Conservation (phyloP, 257 asterid species). For the Cinchona pubescens region DNA sequence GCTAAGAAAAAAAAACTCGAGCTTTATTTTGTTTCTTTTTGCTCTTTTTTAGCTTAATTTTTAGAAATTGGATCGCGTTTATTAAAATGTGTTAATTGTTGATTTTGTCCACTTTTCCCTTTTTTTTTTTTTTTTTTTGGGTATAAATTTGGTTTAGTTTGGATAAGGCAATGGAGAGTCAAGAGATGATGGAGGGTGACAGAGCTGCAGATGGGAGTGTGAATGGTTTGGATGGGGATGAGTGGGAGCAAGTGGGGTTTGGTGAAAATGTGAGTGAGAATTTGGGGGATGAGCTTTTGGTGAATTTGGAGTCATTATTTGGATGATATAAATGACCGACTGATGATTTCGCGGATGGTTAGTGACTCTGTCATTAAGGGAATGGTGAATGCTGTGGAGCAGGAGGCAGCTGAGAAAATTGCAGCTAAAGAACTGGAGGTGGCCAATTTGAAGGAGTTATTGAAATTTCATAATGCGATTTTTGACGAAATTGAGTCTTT, state of each 20-base stretch:
- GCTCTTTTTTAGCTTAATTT: neutral
- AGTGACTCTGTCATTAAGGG: slow-evolving; percentile 80
- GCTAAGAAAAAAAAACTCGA: neutral
- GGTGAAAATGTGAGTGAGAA: slow-evolving; percentile 37
- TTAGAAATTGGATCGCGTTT: neutral
- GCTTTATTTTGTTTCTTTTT: neutral
- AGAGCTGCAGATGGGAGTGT: slow-evolving; percentile 21
- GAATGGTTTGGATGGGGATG: slow-evolving; percentile 22
- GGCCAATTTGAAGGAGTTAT: slow-evolving; percentile 37
- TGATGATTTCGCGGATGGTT: slow-evolving; percentile 73
- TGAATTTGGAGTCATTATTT: slow-evolving; percentile 58
- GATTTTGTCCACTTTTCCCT: neutral
- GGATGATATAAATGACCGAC: slow-evolving; percentile 59
- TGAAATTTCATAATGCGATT: slow-evolving; percentile 27
- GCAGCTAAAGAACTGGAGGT: slow-evolving; percentile 66
- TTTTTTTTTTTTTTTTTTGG: neutral
- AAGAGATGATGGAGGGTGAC: slow-evolving; percentile 22
- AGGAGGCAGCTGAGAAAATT: slow-evolving; percentile 62
- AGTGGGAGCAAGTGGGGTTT: slow-evolving; percentile 14
- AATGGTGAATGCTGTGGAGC: slow-evolving; percentile 81
- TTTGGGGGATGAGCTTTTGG: slow-evolving; percentile 65
- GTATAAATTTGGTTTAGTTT: slow-evolving; percentile 10
- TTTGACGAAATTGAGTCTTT: slow-evolving; percentile 20
- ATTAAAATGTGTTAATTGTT: neutral
- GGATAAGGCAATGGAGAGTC: slow-evolving; percentile 13